Base-by-base conservation (phyloP, 2,329 filamentous ascomycete species). In the Cladophialophora psammophila region DNA sequence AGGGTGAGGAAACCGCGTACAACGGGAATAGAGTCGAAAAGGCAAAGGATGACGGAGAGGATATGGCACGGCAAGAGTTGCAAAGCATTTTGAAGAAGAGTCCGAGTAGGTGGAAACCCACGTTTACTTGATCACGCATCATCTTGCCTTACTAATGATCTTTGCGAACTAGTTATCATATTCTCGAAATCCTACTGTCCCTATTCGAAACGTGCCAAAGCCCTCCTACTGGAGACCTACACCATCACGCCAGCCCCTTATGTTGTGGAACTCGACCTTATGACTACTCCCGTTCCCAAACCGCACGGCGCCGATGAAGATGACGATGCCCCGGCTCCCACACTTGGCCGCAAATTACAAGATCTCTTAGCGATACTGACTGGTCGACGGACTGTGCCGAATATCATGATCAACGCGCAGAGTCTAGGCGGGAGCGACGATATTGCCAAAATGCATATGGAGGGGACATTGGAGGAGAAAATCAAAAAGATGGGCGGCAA, bases 151-250 rank as follows among this genome's bases (percentile, higher is more conserved):
- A 42, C 59, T 61, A 35, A 61, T 45, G 18, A 53, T 9, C n/a
- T n/a, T 36, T 69, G 74, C 66, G 74, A 6, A 40, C 20, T 71
- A 95, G 93, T 98, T 67, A 91, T 97, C 77, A 92, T 99, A 74
- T 98, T 98, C 82, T 97, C 93, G 71, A 98, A 99, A 80, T 88
- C 91, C 1, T 97, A 94, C 81, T 99, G 95, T 79, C 93, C 91
- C 0, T 90, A 87, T 80, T 97, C 93, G 60, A 90, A 89, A 76
- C 89, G 88, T 73, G 95, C 95, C 54, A 99, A 99, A 80, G 84
- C 85, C 52, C 86, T 98, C 64, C 86, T 99, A 48, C 87, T 97
- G 50, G 88, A 94, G 26, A 90, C 91, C 73, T 98, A 98, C 82
- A 84, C 83, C 63, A 96, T 99, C 76, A 86, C 88, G 0, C 95